These are phyloP conservation scores for Alternaria arbusti DNA, from an alignment of 2,329 filamentous ascomycete genomes.

Conservation along the genomic window DNA sequence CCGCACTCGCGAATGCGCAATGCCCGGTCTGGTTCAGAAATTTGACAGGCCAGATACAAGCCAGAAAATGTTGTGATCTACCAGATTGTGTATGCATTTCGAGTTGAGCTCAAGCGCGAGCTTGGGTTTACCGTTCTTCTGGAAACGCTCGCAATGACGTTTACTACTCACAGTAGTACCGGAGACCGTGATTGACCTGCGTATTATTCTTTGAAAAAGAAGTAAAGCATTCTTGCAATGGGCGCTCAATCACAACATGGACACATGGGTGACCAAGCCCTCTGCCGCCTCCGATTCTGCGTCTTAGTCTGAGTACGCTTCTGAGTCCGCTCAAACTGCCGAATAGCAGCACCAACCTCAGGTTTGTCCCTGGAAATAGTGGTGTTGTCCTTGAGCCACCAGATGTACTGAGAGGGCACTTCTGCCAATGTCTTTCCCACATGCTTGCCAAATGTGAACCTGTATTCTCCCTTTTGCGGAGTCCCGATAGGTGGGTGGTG, in stretches of 20 bases:
- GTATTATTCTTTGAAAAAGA: rapidly evolving
- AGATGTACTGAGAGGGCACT: background rate
- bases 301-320: background rate
- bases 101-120: too few relatives aligned
- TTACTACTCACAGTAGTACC: too few relatives aligned
- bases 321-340: background rate
- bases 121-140: too few relatives aligned
- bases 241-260: background rate
- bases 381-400: rapidly evolving
- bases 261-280: background rate
- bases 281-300: background rate
- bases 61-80: too few relatives aligned
- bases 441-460: background rate
- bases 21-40: too few relatives aligned
- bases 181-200: background rate
- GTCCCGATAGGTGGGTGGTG: background rate
- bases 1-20: background rate
- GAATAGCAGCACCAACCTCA: rapidly evolving
- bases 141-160: too few relatives aligned
- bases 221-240: background rate
- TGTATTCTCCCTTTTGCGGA: background rate
- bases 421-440: background rate
- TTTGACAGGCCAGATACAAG: too few relatives aligned
- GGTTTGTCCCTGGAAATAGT: background rate
- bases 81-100: too few relatives aligned